Evolutionary conservation across 148 eudicot genomes (phyloP), one percentile per base, ranked within the genome.

Genomic region (Salicornia ramosissima): DNA sequence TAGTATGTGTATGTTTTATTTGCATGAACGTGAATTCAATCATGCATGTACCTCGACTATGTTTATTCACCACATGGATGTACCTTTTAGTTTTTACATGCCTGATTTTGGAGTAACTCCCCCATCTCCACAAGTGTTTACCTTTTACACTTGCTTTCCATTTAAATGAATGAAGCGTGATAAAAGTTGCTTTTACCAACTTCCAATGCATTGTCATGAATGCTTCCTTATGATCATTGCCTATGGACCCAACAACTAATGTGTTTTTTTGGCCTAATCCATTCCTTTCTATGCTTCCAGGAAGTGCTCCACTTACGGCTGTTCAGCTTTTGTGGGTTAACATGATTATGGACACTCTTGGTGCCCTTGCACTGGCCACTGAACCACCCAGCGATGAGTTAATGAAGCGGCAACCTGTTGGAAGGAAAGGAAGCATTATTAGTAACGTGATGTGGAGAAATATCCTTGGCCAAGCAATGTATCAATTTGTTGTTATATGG

Each of bases 321-420:
- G 86, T 85, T 16, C 88, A 85, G 70, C 74, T 85, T 30, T 66
- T 85, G 47, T 85, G 88, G 88, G 88, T 85, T 36, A 85, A 85
- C 86, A 72, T 85, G 75, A 85, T 85, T 15, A 85, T 85, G 89
- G 89, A 85, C 59, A 85, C 89, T 47, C 80, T 85, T 16, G 89
- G 89, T 4, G 89, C 89, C 18, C 80, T 85, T 46, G 89, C 89
- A 25, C 70, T 85, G 58, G 89, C 89, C 47, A 85, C 89, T 13
- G 89, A 85, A 64, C 86, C 84, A 36, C 89, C 89, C 5, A 76
- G 65, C 56, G 86, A 79, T 31, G 81, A 72, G 25, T 72, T 85
- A 4, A 83, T 85, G 86, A 74, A 76, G 39, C 61, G 79, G 25
- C 57, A 76, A 26, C 89, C 89, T 53, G 86, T 83, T 65, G 84